Evolutionary conservation across 202 grass and related monocot species (phyloP).

Genomic region (Setaria italica): DNA sequence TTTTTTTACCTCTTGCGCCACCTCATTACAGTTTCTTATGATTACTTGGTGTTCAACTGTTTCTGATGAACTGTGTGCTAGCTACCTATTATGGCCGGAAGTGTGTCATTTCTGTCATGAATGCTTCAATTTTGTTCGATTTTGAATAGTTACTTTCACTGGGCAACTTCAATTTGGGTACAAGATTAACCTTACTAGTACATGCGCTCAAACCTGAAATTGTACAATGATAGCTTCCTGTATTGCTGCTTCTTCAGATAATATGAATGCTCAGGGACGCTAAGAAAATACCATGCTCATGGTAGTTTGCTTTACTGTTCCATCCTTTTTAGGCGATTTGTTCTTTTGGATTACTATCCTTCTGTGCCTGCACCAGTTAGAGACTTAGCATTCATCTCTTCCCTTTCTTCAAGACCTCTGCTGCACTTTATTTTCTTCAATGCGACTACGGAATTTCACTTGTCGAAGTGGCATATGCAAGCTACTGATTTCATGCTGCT

Average conservation of each 20-base stretch:
- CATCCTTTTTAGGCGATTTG: neutral
- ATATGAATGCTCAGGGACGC: neutral
- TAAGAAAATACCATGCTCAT: neutral
- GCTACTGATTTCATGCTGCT: constrained; percentile 26
- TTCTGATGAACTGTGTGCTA: neutral
- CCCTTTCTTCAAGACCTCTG: neutral
- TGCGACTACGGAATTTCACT: neutral
- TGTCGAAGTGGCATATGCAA: neutral
- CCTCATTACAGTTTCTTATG: neutral
- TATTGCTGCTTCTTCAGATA: neutral
- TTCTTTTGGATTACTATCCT: neutral
- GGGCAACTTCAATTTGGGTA: neutral
- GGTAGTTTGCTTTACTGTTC: neutral
- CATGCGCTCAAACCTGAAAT: neutral
- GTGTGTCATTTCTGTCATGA: neutral
- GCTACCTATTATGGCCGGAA: neutral
- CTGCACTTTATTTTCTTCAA: neutral
- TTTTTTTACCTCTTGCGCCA: neutral
- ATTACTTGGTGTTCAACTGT: neutral
- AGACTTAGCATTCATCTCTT: neutral
- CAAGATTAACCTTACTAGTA: neutral
- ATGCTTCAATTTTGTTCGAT: neutral
- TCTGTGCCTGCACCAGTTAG: neutral
- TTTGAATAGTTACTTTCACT: neutral
- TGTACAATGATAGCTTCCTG: neutral